Percentiles rank a stretch among this genome's conserved stretches.
Conservation (phyloP, 441 rosid species). For the Hura crepitans region DNA sequence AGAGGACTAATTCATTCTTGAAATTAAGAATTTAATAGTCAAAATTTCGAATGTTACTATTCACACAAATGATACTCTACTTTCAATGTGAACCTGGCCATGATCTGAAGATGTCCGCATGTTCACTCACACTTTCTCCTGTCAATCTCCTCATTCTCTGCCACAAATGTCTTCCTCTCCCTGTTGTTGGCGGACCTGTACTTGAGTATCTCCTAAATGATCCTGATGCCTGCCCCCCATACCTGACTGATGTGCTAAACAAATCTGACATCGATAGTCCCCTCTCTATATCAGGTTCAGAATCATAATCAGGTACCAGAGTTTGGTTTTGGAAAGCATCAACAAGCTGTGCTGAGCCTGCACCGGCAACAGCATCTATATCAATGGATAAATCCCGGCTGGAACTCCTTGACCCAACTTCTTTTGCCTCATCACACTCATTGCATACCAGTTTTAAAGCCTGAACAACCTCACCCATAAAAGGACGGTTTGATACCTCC, state of each 20-base stretch:
- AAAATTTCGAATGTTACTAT: conserved; percentile 16
- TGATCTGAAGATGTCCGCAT: conserved; percentile 37
- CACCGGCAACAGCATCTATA: conserved; percentile 42
- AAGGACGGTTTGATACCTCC: conserved; percentile 92
- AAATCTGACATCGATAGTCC: conserved; percentile 49
- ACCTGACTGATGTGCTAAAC: conserved; percentile 43
- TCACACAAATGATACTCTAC: conserved; percentile 9
- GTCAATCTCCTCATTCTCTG: conserved; percentile 56
- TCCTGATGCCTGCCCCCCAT: conserved; percentile 35
- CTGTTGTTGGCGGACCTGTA: conserved; percentile 64
- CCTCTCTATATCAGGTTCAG: conserved; percentile 59
- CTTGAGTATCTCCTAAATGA: conserved; percentile 60
- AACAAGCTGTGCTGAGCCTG: conserved; percentile 41
- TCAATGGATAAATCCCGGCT: conserved; percentile 51
- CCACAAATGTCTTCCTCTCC: conserved; percentile 57
- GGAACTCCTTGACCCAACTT: conserved; percentile 51
- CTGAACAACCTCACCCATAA: conserved; percentile 98
- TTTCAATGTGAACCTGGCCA: conserved; percentile 60
- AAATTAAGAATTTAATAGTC: not conserved
- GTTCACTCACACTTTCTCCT: conserved; percentile 72
- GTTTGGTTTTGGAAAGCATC: conserved; percentile 36
- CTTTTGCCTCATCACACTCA: conserved; percentile 81
- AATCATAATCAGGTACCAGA: conserved; percentile 44
- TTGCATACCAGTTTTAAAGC: conserved; percentile 81
- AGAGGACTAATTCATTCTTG: conserved; percentile 3